Evolutionary conservation across 148 eudicot genomes (phyloP).

Genomic region (Heliamphora exappendiculata): DNA sequence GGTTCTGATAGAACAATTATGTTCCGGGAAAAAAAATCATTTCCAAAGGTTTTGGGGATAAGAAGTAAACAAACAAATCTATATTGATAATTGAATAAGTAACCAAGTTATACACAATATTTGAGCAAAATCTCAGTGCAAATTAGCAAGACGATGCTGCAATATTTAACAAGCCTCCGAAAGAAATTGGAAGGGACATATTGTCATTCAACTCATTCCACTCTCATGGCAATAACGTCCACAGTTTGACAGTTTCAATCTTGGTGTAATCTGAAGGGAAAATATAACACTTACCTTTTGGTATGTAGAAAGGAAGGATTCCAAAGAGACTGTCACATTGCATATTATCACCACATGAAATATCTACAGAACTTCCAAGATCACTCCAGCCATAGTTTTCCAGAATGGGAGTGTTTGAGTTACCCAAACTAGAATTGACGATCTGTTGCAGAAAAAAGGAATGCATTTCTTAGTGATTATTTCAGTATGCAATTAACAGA

Average conservation of each 20-base stretch:
- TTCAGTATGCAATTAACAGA: neutral
- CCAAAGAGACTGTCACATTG: constrained; percentile 63
- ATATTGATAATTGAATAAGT: neutral
- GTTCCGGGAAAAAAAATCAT: neutral
- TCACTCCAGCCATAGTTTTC: constrained; percentile 70
- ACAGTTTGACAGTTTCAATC: neutral
- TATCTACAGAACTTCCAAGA: constrained; percentile 16
- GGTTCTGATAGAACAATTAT: neutral
- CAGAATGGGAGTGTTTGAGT: constrained; percentile 27
- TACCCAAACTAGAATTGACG: constrained; percentile 15
- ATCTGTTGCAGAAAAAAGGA: constrained; percentile 33
- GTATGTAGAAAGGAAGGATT: constrained; percentile 77
- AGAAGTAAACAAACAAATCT: neutral
- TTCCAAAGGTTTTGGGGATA: neutral
- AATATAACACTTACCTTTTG: constrained; percentile 40
- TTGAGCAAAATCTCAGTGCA: neutral
- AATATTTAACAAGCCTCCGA: neutral
- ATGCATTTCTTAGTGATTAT: neutral
- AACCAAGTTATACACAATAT: neutral
- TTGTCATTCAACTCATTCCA: constrained; percentile 1
- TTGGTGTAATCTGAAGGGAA: neutral
- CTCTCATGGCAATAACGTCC: neutral
- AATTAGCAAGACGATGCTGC: neutral
- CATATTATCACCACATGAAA: constrained; percentile 28
- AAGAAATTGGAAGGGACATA: neutral